These are phyloP conservation scores for Lagerstroemia speciosa DNA, from an alignment of 345 rosid genomes.

Conservation along the genomic window DNA sequence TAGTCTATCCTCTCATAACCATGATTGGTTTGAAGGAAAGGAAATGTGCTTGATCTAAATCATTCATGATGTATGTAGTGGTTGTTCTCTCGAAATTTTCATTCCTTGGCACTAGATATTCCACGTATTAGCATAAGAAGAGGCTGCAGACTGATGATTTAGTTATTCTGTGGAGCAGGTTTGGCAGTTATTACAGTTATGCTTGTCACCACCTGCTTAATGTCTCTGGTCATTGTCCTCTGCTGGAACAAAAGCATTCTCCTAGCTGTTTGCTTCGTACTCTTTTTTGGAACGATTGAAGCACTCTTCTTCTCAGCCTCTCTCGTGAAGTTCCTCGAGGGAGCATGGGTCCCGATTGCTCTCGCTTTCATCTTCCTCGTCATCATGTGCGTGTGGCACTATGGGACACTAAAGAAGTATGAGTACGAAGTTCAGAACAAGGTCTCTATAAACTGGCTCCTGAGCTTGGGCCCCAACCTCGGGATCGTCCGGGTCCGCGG, in stretches of 20 bases:
- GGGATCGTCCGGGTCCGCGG: slow-evolving; percentile 90
- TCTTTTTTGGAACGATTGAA: slow-evolving; percentile 80
- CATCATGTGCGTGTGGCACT: slow-evolving; percentile 88
- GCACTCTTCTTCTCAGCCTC: slow-evolving; percentile 94
- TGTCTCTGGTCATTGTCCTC: slow-evolving; percentile 87
- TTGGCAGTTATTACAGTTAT: slow-evolving; percentile 98
- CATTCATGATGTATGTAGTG: not conserved
- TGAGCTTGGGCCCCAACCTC: slow-evolving; percentile 66
- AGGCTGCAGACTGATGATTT: too few relatives aligned
- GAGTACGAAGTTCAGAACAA: slow-evolving; percentile 90
- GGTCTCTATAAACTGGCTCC: slow-evolving; percentile 88
- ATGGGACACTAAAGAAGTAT: slow-evolving; percentile 68
- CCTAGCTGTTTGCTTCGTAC: slow-evolving; percentile 56
- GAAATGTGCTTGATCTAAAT: not conserved
- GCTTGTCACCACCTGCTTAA: slow-evolving; percentile 93
- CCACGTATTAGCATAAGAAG: too few relatives aligned
- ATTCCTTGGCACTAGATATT: not conserved
- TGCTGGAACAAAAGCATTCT: slow-evolving; percentile 84
- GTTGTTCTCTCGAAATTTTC: not conserved
- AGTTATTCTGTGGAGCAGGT: slow-evolving; percentile 35
- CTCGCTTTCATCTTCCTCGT: slow-evolving; percentile 65
- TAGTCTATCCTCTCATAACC: not conserved
- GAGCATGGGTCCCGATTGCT: slow-evolving; percentile 98
- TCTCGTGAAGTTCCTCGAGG: slow-evolving; percentile 83
- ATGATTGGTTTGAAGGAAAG: not conserved